A percentile compares a stretch with the other conserved stretches of the same genome.
phyloP scores from a whole-genome alignment of 176 grass and related monocot genomes.

The Aechmea fasciata region DNA sequence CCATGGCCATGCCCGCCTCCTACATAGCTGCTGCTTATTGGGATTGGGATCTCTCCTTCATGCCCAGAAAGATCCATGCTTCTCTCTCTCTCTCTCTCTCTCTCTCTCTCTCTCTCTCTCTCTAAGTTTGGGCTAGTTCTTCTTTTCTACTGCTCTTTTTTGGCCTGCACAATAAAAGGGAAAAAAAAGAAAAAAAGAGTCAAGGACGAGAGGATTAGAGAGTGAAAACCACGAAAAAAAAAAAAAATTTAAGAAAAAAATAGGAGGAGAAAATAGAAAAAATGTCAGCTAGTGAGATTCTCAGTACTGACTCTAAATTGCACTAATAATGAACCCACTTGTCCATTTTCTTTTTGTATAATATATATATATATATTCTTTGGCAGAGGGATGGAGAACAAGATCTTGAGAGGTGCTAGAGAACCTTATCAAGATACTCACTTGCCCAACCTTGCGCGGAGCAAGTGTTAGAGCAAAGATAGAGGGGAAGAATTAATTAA shows the following conservation, averaged over 20 bases:
- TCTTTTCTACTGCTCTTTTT: constrained; percentile 29
- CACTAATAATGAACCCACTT: constrained; percentile 11
- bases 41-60: constrained; percentile 78
- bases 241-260: not conserved
- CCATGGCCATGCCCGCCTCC: constrained; percentile 26
- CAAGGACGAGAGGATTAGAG: not conserved
- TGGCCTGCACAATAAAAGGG: constrained; percentile 20
- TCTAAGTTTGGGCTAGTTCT: constrained; percentile 4
- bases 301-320: constrained; percentile 29
- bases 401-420: constrained; percentile 18
- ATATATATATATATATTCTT: constrained; percentile 17
- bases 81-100: constrained; percentile 23
- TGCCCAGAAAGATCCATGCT: constrained; percentile 74
- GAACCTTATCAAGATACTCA: constrained; percentile 28
- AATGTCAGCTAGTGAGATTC: not conserved
- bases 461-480: not conserved
- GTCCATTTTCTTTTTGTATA: constrained; percentile 23
- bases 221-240: not conserved
- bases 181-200: not conserved
- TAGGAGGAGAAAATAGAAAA: not conserved
- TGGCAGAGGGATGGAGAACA: constrained; percentile 26
- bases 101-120: not conserved
- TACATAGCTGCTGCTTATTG: constrained; percentile 59
- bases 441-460: not conserved
- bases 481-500: not conserved